These are phyloP conservation scores for Trametes cinnabarina DNA, from an alignment of 768 basidiomycete genomes.

Conservation along the genomic window DNA sequence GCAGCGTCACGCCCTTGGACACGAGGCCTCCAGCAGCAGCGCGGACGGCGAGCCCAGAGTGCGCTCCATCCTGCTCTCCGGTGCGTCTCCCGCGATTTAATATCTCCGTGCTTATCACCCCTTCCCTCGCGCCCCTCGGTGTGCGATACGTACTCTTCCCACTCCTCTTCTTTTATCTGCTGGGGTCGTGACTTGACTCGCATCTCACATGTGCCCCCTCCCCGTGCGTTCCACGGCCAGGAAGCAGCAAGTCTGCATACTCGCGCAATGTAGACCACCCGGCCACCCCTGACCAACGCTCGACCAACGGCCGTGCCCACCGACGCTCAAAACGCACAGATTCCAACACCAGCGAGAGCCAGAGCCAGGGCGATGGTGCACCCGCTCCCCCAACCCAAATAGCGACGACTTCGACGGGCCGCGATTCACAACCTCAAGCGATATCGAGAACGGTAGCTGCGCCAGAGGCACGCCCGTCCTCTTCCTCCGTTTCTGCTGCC, in stretches of 20 bases:
- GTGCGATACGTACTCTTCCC: not conserved
- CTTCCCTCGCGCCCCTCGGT: not conserved
- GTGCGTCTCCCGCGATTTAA: slow-evolving; percentile 15
- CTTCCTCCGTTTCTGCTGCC: slow-evolving; percentile 5
- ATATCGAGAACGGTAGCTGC: no score
- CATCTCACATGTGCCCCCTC: slow-evolving; percentile 1
- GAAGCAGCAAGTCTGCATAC: slow-evolving; percentile 8
- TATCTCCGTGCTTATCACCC: slow-evolving; percentile 8
- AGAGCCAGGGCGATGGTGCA: not conserved
- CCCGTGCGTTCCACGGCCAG: slow-evolving; percentile 2
- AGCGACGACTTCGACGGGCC: not conserved
- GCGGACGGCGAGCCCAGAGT: slow-evolving; percentile 5
- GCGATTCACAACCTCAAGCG: not conserved
- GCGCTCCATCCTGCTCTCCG: slow-evolving; percentile 20
- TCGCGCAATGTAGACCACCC: slow-evolving; percentile 7
- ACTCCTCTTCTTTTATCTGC: not conserved
- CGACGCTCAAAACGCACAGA: not conserved
- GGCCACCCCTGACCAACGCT: not conserved
- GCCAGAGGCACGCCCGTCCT: slow-evolving; percentile 8
- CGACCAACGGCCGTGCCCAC: not conserved
- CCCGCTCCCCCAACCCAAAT: not conserved
- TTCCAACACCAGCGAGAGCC: not conserved
- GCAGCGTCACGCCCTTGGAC: slow-evolving; percentile 6
- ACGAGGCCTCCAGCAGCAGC: slow-evolving; percentile 2
- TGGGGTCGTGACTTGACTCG: not conserved